These are phyloP conservation scores for Apiotrichum porosum DNA, from an alignment of 1,284 basidiomycete species.

Conservation along the genomic window DNA sequence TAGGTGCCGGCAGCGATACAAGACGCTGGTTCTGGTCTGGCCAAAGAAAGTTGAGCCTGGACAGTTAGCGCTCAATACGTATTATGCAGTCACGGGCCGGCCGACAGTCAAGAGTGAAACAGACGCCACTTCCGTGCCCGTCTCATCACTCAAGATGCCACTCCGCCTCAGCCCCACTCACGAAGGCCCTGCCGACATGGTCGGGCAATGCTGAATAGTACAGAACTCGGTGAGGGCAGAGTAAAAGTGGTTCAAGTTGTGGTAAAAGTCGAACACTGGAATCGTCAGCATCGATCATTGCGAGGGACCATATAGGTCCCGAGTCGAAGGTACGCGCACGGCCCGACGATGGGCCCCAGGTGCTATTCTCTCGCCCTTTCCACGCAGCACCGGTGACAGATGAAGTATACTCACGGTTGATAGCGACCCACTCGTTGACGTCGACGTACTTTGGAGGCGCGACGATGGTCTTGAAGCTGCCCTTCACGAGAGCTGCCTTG, in stretches of 20 bases:
- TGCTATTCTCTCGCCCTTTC: too few species aligned
- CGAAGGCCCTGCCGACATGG: conserved; percentile 88
- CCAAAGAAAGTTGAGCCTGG: conserved; percentile 94
- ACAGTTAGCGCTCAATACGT: too few species aligned
- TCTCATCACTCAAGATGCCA: too few species aligned
- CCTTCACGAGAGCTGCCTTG: conserved; percentile 93
- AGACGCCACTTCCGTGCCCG: background rate
- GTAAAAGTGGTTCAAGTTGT: conserved; percentile 96
- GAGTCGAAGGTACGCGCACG: too few species aligned
- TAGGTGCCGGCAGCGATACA: conserved; percentile 88
- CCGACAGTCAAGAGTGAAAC: background rate
- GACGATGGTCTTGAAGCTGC: conserved; percentile 97
- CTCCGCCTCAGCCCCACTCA: too few species aligned
- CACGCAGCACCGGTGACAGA: too few species aligned
- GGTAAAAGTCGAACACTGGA: conserved; percentile 89
- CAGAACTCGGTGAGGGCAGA: conserved; percentile 93
- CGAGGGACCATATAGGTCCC: background rate
- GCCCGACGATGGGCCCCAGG: too few species aligned
- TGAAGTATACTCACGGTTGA: conserved; percentile 78
- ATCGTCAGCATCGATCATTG: background rate
- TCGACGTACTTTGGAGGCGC: conserved; percentile 95
- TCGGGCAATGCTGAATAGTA: conserved; percentile 79
- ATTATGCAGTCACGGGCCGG: background rate
- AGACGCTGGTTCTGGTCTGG: conserved; percentile 91
- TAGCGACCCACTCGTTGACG: conserved; percentile 97